Evolutionary conservation across 2,329 filamentous ascomycete species (phyloP).

Genomic region (Helotiales sp.): DNA sequence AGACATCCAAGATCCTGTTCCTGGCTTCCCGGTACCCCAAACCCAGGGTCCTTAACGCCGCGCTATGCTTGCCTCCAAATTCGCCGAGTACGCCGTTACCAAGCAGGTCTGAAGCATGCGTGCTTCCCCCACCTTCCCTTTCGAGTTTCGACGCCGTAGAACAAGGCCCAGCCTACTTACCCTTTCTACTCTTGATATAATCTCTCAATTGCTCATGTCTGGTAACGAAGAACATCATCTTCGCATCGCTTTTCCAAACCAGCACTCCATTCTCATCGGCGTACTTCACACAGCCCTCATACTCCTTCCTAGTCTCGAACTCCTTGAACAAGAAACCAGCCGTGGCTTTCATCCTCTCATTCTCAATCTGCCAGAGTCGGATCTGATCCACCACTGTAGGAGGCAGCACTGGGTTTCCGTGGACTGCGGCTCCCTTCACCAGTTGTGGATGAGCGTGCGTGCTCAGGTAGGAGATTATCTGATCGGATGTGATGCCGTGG

Average conservation of each 20-base stretch:
- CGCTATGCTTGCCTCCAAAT: conserved; percentile 30
- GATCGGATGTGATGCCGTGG: conserved; percentile 90
- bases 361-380: conserved; percentile 94
- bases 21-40: background rate
- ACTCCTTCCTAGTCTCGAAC: conserved; percentile 74
- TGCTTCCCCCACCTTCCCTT: background rate
- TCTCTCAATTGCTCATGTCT: conserved; percentile 86
- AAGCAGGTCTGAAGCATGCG: background rate
- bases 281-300: conserved; percentile 73
- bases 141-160: background rate
- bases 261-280: conserved; percentile 90
- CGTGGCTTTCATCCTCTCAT: conserved; percentile 87
- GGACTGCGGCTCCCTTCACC: conserved; percentile 56
- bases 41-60: conserved; percentile 23
- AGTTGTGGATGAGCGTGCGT: conserved; percentile 96
- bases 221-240: conserved; percentile 88
- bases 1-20: background rate
- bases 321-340: conserved; percentile 89
- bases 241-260: conserved; percentile 81
- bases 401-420: conserved; percentile 72
- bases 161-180: conserved; percentile 40
- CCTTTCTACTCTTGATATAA: conserved; percentile 73
- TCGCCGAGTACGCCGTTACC: background rate
- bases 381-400: conserved; percentile 98
- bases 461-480: conserved; percentile 91